Evolutionary conservation across 208 protist genomes (phyloP).

Genomic region (Endotrypanum monterogeii): DNA sequence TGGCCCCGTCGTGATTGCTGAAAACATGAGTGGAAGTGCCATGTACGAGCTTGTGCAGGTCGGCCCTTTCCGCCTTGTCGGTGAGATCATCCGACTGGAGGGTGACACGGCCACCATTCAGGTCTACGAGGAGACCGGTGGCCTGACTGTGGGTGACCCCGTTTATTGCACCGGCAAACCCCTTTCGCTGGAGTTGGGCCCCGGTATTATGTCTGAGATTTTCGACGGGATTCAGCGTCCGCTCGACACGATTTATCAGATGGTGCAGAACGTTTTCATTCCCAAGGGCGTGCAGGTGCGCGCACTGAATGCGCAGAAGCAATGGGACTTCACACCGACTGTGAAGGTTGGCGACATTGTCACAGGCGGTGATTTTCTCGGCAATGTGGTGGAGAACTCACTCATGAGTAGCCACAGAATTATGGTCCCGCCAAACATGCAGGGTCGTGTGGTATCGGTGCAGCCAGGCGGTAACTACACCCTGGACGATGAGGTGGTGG

Average conservation of each 20-base stretch:
- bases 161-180: slow-evolving; percentile 99
- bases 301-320: slow-evolving; percentile 92
- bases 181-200: slow-evolving; percentile 99
- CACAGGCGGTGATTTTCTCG: slow-evolving; percentile 97
- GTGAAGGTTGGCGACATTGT: slow-evolving; percentile 97
- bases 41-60: slow-evolving; percentile 99
- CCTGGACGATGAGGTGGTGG: slow-evolving; percentile 91
- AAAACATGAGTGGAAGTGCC: slow-evolving; percentile 98
- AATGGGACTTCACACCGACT: slow-evolving; percentile 97
- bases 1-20: slow-evolving; percentile 98
- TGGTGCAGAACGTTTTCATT: slow-evolving; percentile 98
- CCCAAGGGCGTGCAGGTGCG: slow-evolving; percentile 98
- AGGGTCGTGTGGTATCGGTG: slow-evolving; percentile 95
- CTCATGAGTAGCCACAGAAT: slow-evolving; percentile 97
- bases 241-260: slow-evolving; percentile 97
- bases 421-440: slow-evolving; percentile 95
- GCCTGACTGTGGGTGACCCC: slow-evolving; percentile 99
- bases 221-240: slow-evolving; percentile 99
- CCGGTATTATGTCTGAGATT: slow-evolving; percentile 99
- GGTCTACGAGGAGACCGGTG: slow-evolving; percentile 99
- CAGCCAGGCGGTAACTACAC: slow-evolving; percentile 94
- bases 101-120: slow-evolving; percentile 99
- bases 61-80: slow-evolving; percentile 97
- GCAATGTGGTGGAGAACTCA: slow-evolving; percentile 96
- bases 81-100: slow-evolving; percentile 99